Base-by-base conservation (phyloP, 1,284 basidiomycete species). In the Ustilago sp. region DNA sequence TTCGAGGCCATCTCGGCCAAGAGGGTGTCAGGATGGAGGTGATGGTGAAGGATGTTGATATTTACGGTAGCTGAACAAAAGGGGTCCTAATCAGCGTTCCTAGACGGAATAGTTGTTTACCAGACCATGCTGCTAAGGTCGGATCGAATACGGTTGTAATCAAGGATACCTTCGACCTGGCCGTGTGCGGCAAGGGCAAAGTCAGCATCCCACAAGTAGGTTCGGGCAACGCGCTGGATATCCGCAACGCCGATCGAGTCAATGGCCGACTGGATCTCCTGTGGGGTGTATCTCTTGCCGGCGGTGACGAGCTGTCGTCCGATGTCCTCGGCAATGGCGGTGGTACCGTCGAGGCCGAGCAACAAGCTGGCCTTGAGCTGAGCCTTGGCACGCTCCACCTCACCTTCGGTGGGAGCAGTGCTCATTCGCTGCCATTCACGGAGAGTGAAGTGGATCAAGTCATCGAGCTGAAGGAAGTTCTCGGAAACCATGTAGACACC, bases 391-490 rank as follows among this genome's bases (percentile, higher is more conserved):
- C 95, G 91, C 90, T 96, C 94, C 76, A 97, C 95, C 89, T 98
- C 96, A 52, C 91, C 91, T 51, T 90, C 89, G 17, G 92, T 92
- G 34, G 95, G 95, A 28, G 91, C 90, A 68, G 94, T 91, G 77
- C 93, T 93, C 94, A 99, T 96, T 77, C 97, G 90, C 54, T 94
- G 93, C 96, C 96, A 99, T 89, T 99, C 96, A 87, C 91, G 92
- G 76, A 98, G 89, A 35, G 95, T 97, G 87, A 98, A 95, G 89
- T 99, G 96, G 66, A 91, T 87, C 74, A 98, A 88, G 87, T 99
- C 97, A 86, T 99, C 96, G 66, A 98, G 89, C 89, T 96, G 95
- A 31, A 73, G 82, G 73, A 88, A 85, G 89, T 98, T 98, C 90
- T 99, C 97, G 34, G 93, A 92, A 32, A 87, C 86, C 67, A 98